phyloP scores from a whole-genome alignment of 2,329 filamentous ascomycete species.

The Helotiales sp. region DNA sequence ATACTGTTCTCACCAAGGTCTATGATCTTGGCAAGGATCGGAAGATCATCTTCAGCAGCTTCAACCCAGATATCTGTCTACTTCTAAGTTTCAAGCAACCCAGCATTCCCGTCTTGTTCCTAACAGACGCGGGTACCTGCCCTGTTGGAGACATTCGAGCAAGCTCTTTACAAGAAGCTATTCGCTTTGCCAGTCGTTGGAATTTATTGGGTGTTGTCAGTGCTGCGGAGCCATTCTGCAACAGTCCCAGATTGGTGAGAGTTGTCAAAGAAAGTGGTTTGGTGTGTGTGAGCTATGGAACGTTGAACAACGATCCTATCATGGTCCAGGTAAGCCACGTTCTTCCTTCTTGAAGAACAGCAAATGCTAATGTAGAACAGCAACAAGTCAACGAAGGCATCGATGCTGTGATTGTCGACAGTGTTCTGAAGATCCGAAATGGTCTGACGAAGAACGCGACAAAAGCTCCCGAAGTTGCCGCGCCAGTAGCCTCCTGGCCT shows the following conservation, averaged over 20 bases:
- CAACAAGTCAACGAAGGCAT: constrained; percentile 90
- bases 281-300: constrained; percentile 94
- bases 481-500: neutral
- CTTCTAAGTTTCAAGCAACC: constrained; percentile 96
- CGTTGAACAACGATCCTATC: constrained; percentile 80
- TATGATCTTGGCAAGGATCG: constrained; percentile 80
- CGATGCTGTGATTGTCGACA: constrained; percentile 96
- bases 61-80: constrained; percentile 96
- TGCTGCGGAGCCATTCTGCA: constrained; percentile 83
- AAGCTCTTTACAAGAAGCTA: constrained; percentile 89
- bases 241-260: constrained; percentile 82
- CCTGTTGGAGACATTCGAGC: constrained; percentile 87
- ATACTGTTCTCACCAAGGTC: constrained; percentile 86
- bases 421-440: constrained; percentile 87
- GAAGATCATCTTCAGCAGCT: constrained; percentile 96
- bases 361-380: constrained; percentile 13
- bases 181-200: constrained; percentile 93
- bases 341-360: neutral
- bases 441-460: constrained; percentile 54
- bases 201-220: constrained; percentile 90
- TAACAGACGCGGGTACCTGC: constrained; percentile 83
- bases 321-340: constrained; percentile 77
- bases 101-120: constrained; percentile 90
- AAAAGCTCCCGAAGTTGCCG: constrained; percentile 9
- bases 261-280: constrained; percentile 94